Conservation (phyloP, 331 rosid genomes). For the Quercus lobata region DNA sequence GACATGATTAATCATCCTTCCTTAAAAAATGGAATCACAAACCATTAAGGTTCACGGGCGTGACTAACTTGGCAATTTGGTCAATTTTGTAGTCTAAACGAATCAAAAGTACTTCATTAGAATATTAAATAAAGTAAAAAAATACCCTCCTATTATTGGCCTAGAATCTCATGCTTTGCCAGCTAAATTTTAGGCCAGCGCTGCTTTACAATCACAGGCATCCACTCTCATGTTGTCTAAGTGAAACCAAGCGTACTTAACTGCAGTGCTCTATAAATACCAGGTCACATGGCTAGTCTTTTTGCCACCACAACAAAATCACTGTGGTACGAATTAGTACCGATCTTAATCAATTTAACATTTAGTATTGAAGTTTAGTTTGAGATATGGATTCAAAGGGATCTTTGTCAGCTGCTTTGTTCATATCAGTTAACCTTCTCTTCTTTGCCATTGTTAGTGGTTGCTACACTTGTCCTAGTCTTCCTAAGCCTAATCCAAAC, state of each 20-base stretch:
- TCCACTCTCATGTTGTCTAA: neutral
- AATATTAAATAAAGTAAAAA: neutral
- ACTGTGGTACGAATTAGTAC: no score
- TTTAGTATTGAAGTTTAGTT: neutral
- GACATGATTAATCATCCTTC: neutral
- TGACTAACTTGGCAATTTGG: slow-evolving; percentile 21
- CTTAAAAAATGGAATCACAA: neutral
- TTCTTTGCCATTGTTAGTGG: slow-evolving; percentile 42
- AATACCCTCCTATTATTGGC: no score
- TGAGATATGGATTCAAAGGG: slow-evolving; percentile 34
- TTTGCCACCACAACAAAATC: neutral
- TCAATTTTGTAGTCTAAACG: slow-evolving; percentile 10
- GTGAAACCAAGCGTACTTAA: neutral
- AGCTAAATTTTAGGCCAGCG: slow-evolving; percentile 13
- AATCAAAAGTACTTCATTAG: neutral
- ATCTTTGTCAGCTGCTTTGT: slow-evolving; percentile 37
- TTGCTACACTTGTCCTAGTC: slow-evolving; percentile 45
- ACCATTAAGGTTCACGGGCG: slow-evolving; percentile 46
- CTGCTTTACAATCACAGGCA: slow-evolving; percentile 8
- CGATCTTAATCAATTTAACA: no score
- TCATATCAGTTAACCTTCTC: slow-evolving; percentile 44
- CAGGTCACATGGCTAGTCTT: neutral
- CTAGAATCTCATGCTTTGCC: slow-evolving; percentile 14
- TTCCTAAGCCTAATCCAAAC: slow-evolving; percentile 38
- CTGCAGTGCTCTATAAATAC: slow-evolving; percentile 17